Evolutionary conservation across 352 stramenopile genomes (phyloP).

Genomic region (Albugo candida): DNA sequence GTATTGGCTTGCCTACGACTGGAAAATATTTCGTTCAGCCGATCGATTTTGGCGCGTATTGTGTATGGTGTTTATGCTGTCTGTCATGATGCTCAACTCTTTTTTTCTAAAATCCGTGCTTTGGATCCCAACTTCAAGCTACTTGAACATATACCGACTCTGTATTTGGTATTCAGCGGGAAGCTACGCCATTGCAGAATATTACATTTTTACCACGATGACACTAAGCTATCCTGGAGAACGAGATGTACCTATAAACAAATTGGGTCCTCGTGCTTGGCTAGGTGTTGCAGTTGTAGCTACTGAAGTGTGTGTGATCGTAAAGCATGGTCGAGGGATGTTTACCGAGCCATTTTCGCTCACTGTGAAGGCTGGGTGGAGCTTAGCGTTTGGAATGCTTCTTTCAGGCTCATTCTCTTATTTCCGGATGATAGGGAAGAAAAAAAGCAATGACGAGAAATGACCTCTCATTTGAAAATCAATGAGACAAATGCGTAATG

Average conservation of each 20-base stretch:
- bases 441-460: no score
- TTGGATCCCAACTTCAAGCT: slow-evolving; percentile 69
- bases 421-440: slow-evolving; percentile 14
- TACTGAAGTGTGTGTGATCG: slow-evolving; percentile 56
- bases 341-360: slow-evolving; percentile 74
- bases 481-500: no score
- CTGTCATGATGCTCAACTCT: slow-evolving; percentile 89
- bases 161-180: slow-evolving; percentile 70
- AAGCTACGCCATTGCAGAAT: slow-evolving; percentile 75
- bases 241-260: slow-evolving; percentile 43
- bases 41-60: slow-evolving; percentile 81
- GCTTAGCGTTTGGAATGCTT: slow-evolving; percentile 46
- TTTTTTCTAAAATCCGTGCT: slow-evolving; percentile 91
- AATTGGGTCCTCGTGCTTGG: slow-evolving; percentile 65
- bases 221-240: slow-evolving; percentile 38
- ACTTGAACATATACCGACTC: slow-evolving; percentile 64
- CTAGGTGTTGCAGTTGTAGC: slow-evolving; percentile 59
- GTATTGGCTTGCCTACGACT: slow-evolving; percentile 84
- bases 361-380: slow-evolving; percentile 65
- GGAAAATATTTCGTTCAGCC: slow-evolving; percentile 85
- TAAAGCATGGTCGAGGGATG: slow-evolving; percentile 73
- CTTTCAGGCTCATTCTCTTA: slow-evolving; percentile 67
- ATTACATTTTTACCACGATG: slow-evolving; percentile 81
- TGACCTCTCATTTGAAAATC: no score
- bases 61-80: slow-evolving; percentile 78